These are phyloP conservation scores for Neurospora cerealis DNA, from an alignment of 495 filamentous ascomycete genomes.

Conservation along the genomic window DNA sequence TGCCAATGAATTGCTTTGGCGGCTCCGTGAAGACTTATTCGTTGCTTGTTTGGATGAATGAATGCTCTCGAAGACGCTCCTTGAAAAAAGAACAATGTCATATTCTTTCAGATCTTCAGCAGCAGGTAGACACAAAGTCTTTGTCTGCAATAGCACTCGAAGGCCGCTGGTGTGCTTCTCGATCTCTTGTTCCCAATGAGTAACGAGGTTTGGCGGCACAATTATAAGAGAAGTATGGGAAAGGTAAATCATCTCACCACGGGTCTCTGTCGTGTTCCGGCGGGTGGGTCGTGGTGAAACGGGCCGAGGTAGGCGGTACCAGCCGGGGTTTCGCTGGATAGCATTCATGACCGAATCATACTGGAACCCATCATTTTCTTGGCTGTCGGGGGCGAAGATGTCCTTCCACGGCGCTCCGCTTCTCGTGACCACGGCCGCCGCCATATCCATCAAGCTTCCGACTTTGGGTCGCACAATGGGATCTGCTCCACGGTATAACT, in stretches of 20 bases:
- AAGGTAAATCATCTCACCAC: constrained; percentile 36
- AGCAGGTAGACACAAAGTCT: constrained; percentile 40
- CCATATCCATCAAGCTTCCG: constrained; percentile 48
- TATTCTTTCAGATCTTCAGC: constrained; percentile 51
- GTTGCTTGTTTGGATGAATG: constrained; percentile 51
- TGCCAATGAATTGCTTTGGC: constrained; percentile 41
- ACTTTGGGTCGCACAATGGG: constrained; percentile 8
- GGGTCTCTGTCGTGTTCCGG: constrained; percentile 17
- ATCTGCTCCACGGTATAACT: constrained; percentile 8
- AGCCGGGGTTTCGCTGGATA: constrained; percentile 43
- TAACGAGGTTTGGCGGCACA: constrained; percentile 58
- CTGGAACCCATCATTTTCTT: constrained; percentile 19
- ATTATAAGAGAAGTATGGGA: constrained; percentile 61
- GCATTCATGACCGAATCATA: constrained; percentile 43
- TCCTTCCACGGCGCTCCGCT: constrained; percentile 59
- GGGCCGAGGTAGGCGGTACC: constrained; percentile 44
- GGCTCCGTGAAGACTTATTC: constrained; percentile 1
- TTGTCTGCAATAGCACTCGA: constrained; percentile 48
- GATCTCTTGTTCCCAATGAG: constrained; percentile 60
- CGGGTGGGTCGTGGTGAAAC: constrained; percentile 13
- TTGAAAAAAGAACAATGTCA: constrained; percentile 71
- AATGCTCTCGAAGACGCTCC: constrained; percentile 46
- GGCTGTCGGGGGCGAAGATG: constrained; percentile 33
- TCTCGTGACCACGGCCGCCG: constrained; percentile 55
- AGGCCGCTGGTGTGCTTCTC: constrained; percentile 59